These are phyloP conservation scores for Colletotrichum sublineola DNA, from an alignment of 2,329 filamentous ascomycete species.

Conservation along the genomic window DNA sequence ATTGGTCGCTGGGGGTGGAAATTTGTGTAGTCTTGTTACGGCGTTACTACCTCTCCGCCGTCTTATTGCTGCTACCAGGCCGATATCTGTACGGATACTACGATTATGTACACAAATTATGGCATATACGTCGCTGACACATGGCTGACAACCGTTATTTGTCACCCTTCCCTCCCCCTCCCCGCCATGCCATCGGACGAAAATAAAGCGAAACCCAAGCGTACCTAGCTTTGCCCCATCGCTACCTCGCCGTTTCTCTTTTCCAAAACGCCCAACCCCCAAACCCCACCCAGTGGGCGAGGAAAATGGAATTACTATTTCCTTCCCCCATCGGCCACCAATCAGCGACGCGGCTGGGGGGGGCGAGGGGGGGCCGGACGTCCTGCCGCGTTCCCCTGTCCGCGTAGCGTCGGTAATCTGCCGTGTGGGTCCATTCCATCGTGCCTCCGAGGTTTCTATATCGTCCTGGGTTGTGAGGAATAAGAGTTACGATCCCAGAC, in stretches of 20 bases:
- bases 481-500: background rate
- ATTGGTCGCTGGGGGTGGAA: background rate
- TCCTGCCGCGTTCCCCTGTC: background rate
- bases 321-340: background rate
- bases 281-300: background rate
- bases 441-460: background rate
- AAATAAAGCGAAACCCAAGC: background rate
- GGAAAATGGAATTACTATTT: background rate
- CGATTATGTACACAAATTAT: background rate
- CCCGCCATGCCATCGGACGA: background rate
- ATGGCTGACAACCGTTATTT: background rate
- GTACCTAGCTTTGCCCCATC: background rate
- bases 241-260: background rate
- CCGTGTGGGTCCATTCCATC: background rate
- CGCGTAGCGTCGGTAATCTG: constrained; percentile 6
- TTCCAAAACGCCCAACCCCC: background rate
- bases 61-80: background rate
- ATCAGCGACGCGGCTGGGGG: background rate
- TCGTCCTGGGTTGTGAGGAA: background rate
- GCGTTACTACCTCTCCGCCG: too few relatives aligned
- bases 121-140: background rate
- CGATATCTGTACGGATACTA: background rate
- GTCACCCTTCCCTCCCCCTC: background rate
- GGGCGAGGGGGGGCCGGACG: background rate
- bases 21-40: too few relatives aligned